Evolutionary conservation across 1,284 basidiomycete genomes (phyloP), one percentile per base, ranked within the genome.

Genomic region (Prillingera fragicola): DNA sequence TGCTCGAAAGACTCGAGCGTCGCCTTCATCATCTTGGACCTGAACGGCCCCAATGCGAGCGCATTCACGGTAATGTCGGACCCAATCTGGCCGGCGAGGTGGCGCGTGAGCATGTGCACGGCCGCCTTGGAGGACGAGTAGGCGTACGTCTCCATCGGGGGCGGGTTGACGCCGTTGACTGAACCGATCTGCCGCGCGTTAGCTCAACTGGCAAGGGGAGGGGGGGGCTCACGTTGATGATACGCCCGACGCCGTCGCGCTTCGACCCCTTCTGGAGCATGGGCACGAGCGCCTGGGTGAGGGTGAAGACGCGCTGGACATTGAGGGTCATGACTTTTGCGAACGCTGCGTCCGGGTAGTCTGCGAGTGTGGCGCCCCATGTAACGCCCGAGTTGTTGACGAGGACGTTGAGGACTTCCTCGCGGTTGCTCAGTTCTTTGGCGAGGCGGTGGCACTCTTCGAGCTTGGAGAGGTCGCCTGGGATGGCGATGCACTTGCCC

Each of bases 51-150:
- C 46, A 81, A 81, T 2, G 82, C 81, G 47, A 85, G 78, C 5
- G 80, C 79, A 62, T 85, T 85, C 61, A 80, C 79, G 14, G 78
- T 77, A 53, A 85, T 79, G 2, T 78, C 76, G 46, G 82, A 79
- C 0, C 81, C 82, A 10, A 84, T 74, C 12, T 79, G 70, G 14
- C 75, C 75, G 1, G 79, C 83, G 21, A 85, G 71, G 53, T 81
- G 77, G 17, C 78, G 73, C 45, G 80, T 81, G 33, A 84, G 69
- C 43, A 83, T 82, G 50, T 70, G 73, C 27, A 75, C 44, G 8
- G 69, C 69, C 8, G 75, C 75, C 61, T 85, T 85, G 22, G 79
- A 80, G 2, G 81, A 76, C 21, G 80, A 77, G 61, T 85, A 85
- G 2, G 82, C 80, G 55, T 81, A 85, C 1, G 82, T 84, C 58